Evolutionary conservation across 1,139 yeast species (phyloP).

Genomic region (Saccharomyces pastorianus): DNA sequence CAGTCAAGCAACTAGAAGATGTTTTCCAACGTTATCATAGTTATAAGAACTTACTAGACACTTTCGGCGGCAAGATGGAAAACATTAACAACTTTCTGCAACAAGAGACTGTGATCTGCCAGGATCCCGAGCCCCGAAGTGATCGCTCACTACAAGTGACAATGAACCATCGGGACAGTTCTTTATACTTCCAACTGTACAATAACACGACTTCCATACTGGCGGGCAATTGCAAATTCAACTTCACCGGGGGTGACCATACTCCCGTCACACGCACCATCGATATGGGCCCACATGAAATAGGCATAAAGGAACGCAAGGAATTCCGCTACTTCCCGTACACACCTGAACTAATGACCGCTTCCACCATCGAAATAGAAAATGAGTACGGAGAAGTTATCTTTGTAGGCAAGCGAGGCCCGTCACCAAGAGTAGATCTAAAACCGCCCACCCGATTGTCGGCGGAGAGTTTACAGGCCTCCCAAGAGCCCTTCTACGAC

Average conservation of each 20-base stretch:
- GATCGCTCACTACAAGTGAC: not conserved
- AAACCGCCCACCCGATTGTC: not conserved
- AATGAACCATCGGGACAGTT: slow-evolving; percentile 7
- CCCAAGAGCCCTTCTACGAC: not conserved
- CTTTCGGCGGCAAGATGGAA: not conserved
- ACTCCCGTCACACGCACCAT: not conserved
- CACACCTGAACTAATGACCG: not conserved
- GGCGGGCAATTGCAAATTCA: slow-evolving; percentile 12
- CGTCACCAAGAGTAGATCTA: not conserved
- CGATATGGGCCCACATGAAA: slow-evolving; percentile 9
- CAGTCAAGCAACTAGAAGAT: not conserved
- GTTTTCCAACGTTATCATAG: not conserved
- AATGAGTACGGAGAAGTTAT: not conserved
- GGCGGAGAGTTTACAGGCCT: not conserved
- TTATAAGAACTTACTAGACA: slow-evolving; percentile 6
- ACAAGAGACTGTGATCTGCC: too few relatives aligned
- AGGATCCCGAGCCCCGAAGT: not conserved
- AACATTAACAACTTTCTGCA: not conserved
- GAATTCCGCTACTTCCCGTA: not conserved
- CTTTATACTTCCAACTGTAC: slow-evolving; percentile 13
- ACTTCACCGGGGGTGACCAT: slow-evolving; percentile 8
- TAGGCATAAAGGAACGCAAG: not conserved
- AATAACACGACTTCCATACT: slow-evolving; percentile 11
- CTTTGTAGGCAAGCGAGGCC: not conserved
- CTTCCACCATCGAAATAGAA: not conserved